Base-by-base conservation (phyloP, 306 rosid species). In the Datisca glomerata region DNA sequence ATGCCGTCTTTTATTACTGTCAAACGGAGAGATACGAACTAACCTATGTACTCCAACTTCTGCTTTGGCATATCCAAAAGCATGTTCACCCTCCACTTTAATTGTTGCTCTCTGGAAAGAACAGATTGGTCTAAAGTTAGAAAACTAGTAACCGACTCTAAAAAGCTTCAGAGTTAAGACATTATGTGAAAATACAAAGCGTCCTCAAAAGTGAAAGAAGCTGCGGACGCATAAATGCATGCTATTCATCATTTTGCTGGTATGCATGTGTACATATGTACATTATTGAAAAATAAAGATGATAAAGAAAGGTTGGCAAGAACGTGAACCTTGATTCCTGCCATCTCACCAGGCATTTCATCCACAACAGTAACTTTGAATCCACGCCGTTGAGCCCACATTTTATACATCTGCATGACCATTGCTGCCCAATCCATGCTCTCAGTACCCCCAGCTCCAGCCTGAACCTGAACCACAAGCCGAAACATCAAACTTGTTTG, bases 391-490 rank as follows among this genome's bases (percentile, higher is more conserved):
- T 75, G 84, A 28, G 91, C 91, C 98, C 95, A 89, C 60, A 67
- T 33, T 60, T 77, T 80, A 45, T 89, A 89, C 95, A 89, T 89
- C 76, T 77, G 86, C 91, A 89, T 80, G 50, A 89, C 68, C 95
- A 84, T 89, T 21, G 93, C 65, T 47, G 95, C 95, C 98, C 98
- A 89, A 66, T 89, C 98, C 85, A 80, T 84, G 67, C 95, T 84
- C 75, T 84, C 98, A 23, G 93, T 89, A 40, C 98, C 98, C 47
- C 98, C 98, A 46, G 93, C 98, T 45, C 98, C 98, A 53, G 93
- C 79, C 66, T 89, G 98, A 46, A 89, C 93, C 98, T 89, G 59
- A 21, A 45, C 35, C 11, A 45, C n/a, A 22, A 15, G 11, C 56
- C 29, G 49, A 54, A 69, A 17, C 7, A 22, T 34, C 47, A 45